phyloP scores from a whole-genome alignment of 768 basidiomycete genomes.

The Tubosaeta sp. region DNA sequence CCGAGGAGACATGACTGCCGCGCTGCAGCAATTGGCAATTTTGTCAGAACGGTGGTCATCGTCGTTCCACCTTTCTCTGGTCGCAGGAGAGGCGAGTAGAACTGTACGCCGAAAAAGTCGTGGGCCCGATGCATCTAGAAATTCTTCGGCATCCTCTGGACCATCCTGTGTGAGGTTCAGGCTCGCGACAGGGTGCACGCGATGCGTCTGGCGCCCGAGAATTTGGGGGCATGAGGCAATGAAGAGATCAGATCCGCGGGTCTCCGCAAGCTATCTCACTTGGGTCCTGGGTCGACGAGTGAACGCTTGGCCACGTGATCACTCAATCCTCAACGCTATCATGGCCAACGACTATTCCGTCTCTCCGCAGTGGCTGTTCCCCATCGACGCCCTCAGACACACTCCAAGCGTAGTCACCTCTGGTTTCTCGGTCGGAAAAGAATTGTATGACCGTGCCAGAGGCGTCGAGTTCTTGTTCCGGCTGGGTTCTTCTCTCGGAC shows the following conservation, averaged over 20 bases:
- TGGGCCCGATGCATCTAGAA: not conserved
- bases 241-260: conserved; percentile 30
- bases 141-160: not conserved
- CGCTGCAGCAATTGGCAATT: conserved; percentile 16
- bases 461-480: conserved; percentile 86
- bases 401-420: conserved; percentile 56
- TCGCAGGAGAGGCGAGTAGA: not conserved
- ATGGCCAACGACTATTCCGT: conserved; percentile 27
- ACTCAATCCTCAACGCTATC: conserved; percentile 4
- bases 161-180: not conserved
- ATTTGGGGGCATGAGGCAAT: conserved; percentile 26
- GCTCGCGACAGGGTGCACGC: conserved; percentile 1
- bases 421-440: conserved; percentile 48
- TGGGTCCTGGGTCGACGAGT: conserved; percentile 2
- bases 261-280: conserved; percentile 22
- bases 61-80: conserved; percentile 4
- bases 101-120: not conserved
- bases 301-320: conserved; percentile 23
- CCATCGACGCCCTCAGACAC: conserved; percentile 49
- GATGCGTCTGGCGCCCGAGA: conserved; percentile 1
- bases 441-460: conserved; percentile 74
- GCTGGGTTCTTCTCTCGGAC: conserved; percentile 66
- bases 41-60: conserved; percentile 6
- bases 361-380: conserved; percentile 69
- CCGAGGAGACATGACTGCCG: conserved; percentile 9